phyloP scores from a whole-genome alignment of 495 filamentous ascomycete species.

The Massariosphaeria phaeospora region DNA sequence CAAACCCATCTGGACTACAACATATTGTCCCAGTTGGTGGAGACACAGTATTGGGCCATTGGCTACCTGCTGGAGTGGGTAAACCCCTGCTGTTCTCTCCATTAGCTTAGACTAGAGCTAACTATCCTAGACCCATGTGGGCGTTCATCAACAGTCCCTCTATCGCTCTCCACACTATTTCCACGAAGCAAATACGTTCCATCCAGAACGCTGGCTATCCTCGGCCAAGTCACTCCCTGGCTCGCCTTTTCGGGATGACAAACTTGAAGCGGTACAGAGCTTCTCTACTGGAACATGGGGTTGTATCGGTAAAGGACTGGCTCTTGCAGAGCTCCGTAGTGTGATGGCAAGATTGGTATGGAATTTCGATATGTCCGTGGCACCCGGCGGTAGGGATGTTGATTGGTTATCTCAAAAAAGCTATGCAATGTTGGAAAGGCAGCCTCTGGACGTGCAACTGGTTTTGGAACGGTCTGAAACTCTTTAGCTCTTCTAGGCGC shows the following conservation, averaged over 20 bases:
- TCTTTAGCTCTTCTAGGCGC: too few relatives aligned
- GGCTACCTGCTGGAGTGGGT: slow-evolving; percentile 4
- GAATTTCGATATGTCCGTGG: not conserved
- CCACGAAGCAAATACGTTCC: not conserved
- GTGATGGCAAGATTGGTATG: not conserved
- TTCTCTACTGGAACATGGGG: not conserved
- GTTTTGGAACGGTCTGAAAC: not conserved
- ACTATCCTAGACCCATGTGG: not conserved
- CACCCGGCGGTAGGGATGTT: not conserved
- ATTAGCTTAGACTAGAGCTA: not conserved
- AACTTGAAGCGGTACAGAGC: not conserved
- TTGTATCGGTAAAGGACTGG: not conserved
- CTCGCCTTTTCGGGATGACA: not conserved
- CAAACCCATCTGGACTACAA: not conserved
- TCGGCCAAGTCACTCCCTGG: not conserved
- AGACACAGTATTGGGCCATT: slow-evolving; percentile 3
- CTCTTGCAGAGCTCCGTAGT: not conserved
- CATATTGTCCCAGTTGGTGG: slow-evolving; percentile 2
- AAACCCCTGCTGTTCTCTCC: not conserved
- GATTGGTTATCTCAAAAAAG: not conserved
- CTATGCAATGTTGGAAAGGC: not conserved
- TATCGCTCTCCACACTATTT: not conserved
- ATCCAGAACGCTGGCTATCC: not conserved
- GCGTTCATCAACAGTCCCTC: not conserved
- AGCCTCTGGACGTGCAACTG: not conserved